Conservation (phyloP, 345 rosid genomes). For the Melaleuca quinquenervia region DNA sequence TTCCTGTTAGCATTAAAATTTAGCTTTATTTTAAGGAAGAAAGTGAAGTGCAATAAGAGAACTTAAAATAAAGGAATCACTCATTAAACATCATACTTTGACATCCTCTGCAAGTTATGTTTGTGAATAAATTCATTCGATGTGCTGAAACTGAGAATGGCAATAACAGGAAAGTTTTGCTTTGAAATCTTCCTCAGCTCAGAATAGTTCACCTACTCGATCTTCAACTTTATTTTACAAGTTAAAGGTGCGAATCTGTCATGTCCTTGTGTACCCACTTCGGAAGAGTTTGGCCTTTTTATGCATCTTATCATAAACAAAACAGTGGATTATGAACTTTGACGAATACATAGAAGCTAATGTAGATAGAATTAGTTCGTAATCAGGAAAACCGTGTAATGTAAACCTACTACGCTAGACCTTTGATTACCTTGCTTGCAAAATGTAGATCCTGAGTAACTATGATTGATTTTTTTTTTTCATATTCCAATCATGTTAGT, state of each 20-base stretch:
- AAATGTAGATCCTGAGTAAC: neutral
- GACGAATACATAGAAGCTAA: neutral
- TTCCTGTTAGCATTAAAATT: neutral
- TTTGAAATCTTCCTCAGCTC: neutral
- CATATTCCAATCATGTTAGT: too few species aligned
- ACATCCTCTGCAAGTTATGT: neutral
- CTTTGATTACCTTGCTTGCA: neutral
- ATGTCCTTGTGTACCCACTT: neutral
- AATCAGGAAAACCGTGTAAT: neutral
- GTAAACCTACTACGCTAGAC: neutral
- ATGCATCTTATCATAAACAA: neutral
- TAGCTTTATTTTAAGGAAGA: neutral
- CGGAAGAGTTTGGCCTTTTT: neutral
- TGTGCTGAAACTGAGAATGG: neutral
- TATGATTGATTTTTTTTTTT: neutral
- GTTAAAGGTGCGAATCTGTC: neutral
- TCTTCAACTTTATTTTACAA: neutral
- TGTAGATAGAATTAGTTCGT: neutral
- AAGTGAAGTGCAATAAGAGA: neutral
- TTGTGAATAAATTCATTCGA: neutral
- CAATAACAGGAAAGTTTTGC: neutral
- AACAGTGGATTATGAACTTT: neutral
- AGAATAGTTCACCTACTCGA: neutral
- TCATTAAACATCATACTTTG: neutral
- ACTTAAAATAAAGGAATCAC: neutral